Evolutionary conservation across 1,284 basidiomycete species (phyloP).

Genomic region (Rhodotorula sp.): DNA sequence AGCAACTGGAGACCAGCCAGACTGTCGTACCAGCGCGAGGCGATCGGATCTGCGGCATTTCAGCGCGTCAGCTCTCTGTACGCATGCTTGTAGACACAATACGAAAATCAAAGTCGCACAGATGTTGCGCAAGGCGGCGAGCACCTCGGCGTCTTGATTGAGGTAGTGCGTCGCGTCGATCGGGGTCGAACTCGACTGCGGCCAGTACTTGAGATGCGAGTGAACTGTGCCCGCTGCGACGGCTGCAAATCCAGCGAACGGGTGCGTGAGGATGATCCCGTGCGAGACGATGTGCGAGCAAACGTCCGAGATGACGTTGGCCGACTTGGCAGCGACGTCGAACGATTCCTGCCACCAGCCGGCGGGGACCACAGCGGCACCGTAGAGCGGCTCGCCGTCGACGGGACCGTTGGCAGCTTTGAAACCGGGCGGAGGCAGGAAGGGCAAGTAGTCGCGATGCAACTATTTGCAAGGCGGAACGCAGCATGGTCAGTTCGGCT

Average conservation of each 20-base stretch:
- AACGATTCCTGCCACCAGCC: conserved; percentile 39
- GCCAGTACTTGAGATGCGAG: conserved; percentile 38
- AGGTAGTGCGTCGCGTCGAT: conserved; percentile 21
- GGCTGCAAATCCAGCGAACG: conserved; percentile 38
- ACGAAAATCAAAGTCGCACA: background rate
- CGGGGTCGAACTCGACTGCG: conserved; percentile 18
- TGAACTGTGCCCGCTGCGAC: conserved; percentile 39
- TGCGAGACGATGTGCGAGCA: conserved; percentile 32
- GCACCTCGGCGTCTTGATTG: conserved; percentile 30
- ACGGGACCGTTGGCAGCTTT: conserved; percentile 37
- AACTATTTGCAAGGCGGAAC: conserved; percentile 3
- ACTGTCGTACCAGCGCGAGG: conserved; percentile 36
- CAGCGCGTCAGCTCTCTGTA: background rate
- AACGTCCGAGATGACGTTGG: conserved; percentile 31
- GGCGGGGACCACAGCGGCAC: conserved; percentile 12
- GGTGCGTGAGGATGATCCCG: conserved; percentile 36
- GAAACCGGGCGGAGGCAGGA: conserved; percentile 39
- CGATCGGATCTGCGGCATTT: conserved; percentile 31
- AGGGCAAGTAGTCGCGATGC: conserved; percentile 43
- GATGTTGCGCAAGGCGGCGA: conserved; percentile 24
- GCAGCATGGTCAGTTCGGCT: background rate
- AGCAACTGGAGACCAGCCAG: conserved; percentile 34
- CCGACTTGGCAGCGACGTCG: conserved; percentile 29
- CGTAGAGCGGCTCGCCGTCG: conserved; percentile 41
- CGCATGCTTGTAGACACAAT: no score